Conservation (phyloP, 2,329 filamentous ascomycete genomes). For the Alternaria dauci region DNA sequence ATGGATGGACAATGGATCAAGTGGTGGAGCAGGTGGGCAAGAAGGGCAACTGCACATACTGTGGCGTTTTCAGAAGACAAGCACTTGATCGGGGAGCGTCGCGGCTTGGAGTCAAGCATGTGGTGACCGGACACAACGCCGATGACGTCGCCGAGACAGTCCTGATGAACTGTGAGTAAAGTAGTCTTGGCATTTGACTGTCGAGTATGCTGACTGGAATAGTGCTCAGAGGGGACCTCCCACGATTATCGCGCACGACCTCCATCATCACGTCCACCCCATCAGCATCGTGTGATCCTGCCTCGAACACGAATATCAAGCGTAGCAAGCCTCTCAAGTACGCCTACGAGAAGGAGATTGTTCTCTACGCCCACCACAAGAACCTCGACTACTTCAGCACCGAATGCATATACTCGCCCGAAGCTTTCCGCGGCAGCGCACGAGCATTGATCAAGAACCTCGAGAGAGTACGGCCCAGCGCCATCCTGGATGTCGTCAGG, state of each 20-base stretch:
- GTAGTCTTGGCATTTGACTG: background rate
- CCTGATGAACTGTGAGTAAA: slow-evolving; percentile 77
- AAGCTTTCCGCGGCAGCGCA: slow-evolving; percentile 93
- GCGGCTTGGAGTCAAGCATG: slow-evolving; percentile 85
- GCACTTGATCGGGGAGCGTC: slow-evolving; percentile 92
- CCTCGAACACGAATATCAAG: slow-evolving; percentile 79
- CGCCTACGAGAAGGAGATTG: slow-evolving; percentile 98
- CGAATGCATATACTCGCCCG: slow-evolving; percentile 97
- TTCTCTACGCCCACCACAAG: slow-evolving; percentile 96
- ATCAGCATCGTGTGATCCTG: slow-evolving; percentile 62
- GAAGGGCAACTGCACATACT: slow-evolving; percentile 99
- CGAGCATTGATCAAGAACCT: slow-evolving; percentile 93
- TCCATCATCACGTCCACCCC: slow-evolving; percentile 76
- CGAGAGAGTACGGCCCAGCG: slow-evolving; percentile 90
- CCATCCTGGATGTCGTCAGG: slow-evolving; percentile 91
- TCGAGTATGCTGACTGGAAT: slow-evolving; percentile 15
- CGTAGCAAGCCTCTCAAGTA: slow-evolving; percentile 97
- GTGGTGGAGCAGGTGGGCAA: slow-evolving; percentile 96
- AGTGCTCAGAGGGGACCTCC: slow-evolving; percentile 85
- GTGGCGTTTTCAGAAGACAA: slow-evolving; percentile 93
- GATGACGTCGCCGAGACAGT: slow-evolving; percentile 98
- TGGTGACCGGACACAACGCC: slow-evolving; percentile 97
- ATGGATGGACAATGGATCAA: slow-evolving; percentile 99
- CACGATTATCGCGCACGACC: slow-evolving; percentile 85
- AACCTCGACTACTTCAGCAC: slow-evolving; percentile 98